Evolutionary conservation across 1,284 basidiomycete species (phyloP).

Genomic region (Laetiporus sulphureus): DNA sequence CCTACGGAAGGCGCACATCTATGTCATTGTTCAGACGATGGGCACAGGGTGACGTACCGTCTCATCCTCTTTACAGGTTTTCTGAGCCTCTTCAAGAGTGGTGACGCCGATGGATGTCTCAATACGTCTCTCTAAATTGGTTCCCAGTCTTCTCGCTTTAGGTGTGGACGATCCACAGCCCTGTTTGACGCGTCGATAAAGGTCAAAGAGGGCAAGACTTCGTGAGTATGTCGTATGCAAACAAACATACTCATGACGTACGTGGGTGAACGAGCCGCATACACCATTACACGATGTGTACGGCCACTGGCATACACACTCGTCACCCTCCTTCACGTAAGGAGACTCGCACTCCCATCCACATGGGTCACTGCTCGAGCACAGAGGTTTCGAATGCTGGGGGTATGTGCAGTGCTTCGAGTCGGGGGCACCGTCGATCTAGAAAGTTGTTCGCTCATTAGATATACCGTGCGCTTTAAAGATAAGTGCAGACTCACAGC

Average conservation of each 20-base stretch:
- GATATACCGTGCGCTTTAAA: no score
- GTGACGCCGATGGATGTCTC: conserved; percentile 1
- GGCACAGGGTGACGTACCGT: conserved; percentile 4
- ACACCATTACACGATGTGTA: conserved; percentile 8
- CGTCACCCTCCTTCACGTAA: conserved; percentile 24
- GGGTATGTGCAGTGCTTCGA: conserved; percentile 33
- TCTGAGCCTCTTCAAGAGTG: conserved; percentile 7
- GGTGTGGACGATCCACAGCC: conserved; percentile 3
- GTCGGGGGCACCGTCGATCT: background rate
- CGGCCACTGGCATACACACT: conserved; percentile 36
- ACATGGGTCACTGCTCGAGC: conserved; percentile 33
- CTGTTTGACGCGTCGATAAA: no score
- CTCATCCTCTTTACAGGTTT: conserved; percentile 8
- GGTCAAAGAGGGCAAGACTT: no score
- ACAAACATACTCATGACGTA: conserved; percentile 2
- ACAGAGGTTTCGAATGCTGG: conserved; percentile 30
- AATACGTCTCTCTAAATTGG: background rate
- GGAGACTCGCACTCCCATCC: conserved; percentile 36
- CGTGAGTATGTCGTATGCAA: no score
- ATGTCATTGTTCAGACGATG: background rate
- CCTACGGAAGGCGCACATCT: conserved; percentile 4
- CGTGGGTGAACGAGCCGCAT: conserved; percentile 10
- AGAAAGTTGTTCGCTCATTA: background rate
- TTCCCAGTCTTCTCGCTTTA: background rate
- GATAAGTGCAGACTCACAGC: conserved; percentile 17